Conservation (phyloP, 148 eudicot species). For the Vaccinium darrowii region DNA sequence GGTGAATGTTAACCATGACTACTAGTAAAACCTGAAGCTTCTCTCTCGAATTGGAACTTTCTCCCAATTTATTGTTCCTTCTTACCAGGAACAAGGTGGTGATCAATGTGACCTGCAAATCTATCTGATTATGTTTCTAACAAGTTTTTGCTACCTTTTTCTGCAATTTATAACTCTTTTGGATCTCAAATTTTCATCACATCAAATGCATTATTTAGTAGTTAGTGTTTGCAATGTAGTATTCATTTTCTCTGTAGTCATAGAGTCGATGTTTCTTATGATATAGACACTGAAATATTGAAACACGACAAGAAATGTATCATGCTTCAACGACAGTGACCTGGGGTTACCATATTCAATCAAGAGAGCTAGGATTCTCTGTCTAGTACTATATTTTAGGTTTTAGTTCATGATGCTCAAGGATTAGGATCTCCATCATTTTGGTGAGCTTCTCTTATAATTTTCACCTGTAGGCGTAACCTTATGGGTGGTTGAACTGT, state of each 20-base stretch:
- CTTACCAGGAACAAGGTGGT: background rate
- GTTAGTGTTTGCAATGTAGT: background rate
- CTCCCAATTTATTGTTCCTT: background rate
- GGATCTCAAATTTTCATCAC: background rate
- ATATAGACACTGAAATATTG: background rate
- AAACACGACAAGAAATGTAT: background rate
- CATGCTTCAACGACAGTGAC: background rate
- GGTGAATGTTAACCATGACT: background rate
- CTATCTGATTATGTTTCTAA: background rate
- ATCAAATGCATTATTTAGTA: background rate
- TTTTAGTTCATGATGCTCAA: background rate
- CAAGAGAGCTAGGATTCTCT: background rate
- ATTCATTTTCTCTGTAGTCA: background rate
- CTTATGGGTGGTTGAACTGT: background rate
- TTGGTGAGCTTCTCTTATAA: background rate
- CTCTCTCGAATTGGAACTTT: background rate
- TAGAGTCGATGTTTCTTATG: background rate
- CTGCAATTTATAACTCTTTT: background rate
- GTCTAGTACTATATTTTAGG: background rate
- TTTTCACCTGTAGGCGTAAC: background rate
- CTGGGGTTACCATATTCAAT: background rate
- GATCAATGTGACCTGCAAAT: background rate
- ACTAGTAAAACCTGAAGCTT: constrained; percentile 4
- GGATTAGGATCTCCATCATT: background rate
- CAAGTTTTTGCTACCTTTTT: background rate